Evolutionary conservation across 441 rosid genomes (phyloP).

Genomic region (Metrosideros polymorpha): DNA sequence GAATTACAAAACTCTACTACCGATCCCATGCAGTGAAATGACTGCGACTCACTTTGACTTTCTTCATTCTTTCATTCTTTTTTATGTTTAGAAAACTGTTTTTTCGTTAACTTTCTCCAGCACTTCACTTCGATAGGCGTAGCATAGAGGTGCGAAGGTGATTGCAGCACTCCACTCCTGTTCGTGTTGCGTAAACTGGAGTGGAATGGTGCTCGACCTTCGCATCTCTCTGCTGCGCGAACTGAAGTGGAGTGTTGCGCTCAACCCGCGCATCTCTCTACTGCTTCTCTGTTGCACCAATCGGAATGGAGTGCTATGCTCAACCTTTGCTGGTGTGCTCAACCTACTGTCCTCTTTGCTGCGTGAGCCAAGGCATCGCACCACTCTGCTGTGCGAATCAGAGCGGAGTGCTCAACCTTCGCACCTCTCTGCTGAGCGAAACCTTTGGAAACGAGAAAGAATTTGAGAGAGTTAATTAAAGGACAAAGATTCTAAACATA

Average conservation of each 20-base stretch:
- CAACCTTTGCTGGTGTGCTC: too few species aligned
- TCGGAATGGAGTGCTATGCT: background rate
- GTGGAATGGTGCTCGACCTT: accelerated
- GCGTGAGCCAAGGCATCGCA: background rate
- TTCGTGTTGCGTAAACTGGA: background rate
- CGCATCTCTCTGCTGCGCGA: background rate
- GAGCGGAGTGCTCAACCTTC: too few species aligned
- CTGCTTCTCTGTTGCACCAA: background rate
- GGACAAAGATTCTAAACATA: background rate
- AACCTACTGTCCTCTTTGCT: background rate
- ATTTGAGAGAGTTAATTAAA: background rate
- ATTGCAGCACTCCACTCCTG: too few species aligned
- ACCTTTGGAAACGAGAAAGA: background rate
- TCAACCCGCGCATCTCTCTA: background rate
- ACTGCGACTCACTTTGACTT: background rate
- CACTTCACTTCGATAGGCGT: background rate
- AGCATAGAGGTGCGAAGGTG: too few species aligned
- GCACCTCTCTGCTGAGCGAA: background rate
- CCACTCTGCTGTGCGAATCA: too few species aligned
- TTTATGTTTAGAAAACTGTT: background rate
- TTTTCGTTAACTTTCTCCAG: too few species aligned
- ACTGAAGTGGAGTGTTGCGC: background rate
- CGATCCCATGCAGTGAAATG: background rate
- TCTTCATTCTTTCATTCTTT: too few species aligned
- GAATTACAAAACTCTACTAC: background rate